phyloP scores from a whole-genome alignment of 495 filamentous ascomycete genomes.

The Antarctomyces pellizariae region DNA sequence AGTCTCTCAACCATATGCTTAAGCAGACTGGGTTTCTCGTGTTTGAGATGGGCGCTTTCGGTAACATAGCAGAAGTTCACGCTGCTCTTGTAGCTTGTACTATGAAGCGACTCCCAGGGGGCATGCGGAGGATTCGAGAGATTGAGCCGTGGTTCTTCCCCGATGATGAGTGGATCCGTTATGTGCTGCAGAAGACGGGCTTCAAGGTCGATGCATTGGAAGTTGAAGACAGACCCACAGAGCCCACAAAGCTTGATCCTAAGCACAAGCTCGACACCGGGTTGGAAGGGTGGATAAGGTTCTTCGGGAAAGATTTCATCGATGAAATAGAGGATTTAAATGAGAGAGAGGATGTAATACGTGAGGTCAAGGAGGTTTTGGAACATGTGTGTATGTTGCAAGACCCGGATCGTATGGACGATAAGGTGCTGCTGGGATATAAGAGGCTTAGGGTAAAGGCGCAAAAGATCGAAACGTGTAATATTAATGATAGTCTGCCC shows the following conservation, averaged over 20 bases:
- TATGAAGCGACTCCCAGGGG: constrained; percentile 27
- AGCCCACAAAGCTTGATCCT: too few relatives aligned
- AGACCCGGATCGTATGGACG: constrained; percentile 29
- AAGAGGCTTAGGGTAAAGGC: constrained; percentile 44
- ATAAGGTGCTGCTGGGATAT: constrained; percentile 41
- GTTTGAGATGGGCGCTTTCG: constrained; percentile 53
- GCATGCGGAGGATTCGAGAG: constrained; percentile 21
- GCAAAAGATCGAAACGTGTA: constrained; percentile 21
- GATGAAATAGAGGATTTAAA: constrained; percentile 20
- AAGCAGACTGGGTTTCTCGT: constrained; percentile 33
- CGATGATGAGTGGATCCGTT: constrained; percentile 23
- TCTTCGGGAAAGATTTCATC: constrained; percentile 37
- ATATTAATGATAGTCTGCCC: too few relatives aligned
- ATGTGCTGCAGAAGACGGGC: constrained; percentile 27
- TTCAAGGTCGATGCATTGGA: constrained; percentile 38
- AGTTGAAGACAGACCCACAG: constrained; percentile 40
- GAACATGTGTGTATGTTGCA: constrained; percentile 27
- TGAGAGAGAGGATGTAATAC: constrained; percentile 28
- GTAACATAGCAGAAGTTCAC: constrained; percentile 43
- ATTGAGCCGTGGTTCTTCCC: constrained; percentile 55
- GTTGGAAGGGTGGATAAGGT: constrained; percentile 43
- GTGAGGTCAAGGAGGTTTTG: constrained; percentile 32
- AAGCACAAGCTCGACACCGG: constrained; percentile 34
- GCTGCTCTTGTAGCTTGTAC: constrained; percentile 29
- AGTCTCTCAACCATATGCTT: constrained; percentile 23